Conservation (phyloP, 305 asterid genomes). For the Caryopteris hybrid region DNA sequence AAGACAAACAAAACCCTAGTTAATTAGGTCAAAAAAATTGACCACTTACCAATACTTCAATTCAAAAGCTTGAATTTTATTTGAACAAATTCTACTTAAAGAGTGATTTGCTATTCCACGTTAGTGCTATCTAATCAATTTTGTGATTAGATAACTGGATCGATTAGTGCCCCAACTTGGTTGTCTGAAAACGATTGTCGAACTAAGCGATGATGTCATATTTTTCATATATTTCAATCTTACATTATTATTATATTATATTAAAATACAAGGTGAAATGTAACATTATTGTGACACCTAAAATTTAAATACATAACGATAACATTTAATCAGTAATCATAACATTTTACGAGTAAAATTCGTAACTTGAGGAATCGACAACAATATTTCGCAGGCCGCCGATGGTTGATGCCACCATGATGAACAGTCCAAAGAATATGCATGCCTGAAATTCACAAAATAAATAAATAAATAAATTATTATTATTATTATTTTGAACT, state of each 20-base stretch:
- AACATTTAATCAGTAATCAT: too few species aligned
- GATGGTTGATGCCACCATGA: constrained; percentile 86
- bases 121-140: constrained; percentile 6
- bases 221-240: too few species aligned
- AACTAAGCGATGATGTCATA: not conserved
- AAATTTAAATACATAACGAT: not conserved
- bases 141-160: not conserved
- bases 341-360: constrained; percentile 52
- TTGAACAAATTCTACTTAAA: too few species aligned
- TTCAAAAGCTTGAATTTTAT: not conserved
- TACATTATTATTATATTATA: not conserved
- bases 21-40: constrained; percentile 8
- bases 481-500: not conserved
- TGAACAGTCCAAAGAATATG: constrained; percentile 67
- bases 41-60: not conserved
- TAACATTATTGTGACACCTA: too few species aligned
- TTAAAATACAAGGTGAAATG: not conserved
- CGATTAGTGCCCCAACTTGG: not conserved
- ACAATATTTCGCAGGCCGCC: constrained; percentile 84
- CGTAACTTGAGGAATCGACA: constrained; percentile 67
- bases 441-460: constrained; percentile 43
- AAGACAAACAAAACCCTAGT: not conserved
- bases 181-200: not conserved
- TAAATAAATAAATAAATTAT: not conserved
- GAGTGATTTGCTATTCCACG: too few species aligned